These are phyloP conservation scores for Pythium aristosporum DNA, from an alignment of 352 stramenopile species.

Conservation along the genomic window DNA sequence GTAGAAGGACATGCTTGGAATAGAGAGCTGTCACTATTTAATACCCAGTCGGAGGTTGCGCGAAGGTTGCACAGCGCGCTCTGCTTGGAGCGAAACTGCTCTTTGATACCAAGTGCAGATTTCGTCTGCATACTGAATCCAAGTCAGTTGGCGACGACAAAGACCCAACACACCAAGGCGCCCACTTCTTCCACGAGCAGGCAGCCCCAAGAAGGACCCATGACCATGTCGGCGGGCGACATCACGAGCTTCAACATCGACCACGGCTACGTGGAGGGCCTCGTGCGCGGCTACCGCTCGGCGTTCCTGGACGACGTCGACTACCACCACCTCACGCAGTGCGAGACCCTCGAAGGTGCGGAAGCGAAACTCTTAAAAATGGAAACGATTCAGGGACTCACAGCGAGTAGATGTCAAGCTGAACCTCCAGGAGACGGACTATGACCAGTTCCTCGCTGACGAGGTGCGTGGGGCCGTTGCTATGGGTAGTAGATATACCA, in stretches of 20 bases:
- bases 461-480: conserved; percentile 49
- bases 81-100: conserved; percentile 20
- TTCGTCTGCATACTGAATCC: conserved; percentile 21
- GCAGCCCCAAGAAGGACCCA: background rate
- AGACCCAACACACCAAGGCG: background rate
- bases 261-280: conserved; percentile 96
- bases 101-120: conserved; percentile 23
- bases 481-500: background rate
- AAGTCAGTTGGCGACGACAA: conserved; percentile 6
- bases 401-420: conserved; percentile 73
- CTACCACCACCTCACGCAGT: conserved; percentile 90
- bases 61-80: background rate
- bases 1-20: conserved; percentile 3
- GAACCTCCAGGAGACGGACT: conserved; percentile 99
- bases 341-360: conserved; percentile 88
- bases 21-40: conserved; percentile 4
- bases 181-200: background rate
- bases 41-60: background rate
- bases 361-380: background rate
- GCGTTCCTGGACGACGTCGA: conserved; percentile 88
- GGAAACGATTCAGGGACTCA: background rate
- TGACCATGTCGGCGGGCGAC: conserved; percentile 75
- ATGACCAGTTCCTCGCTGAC: conserved; percentile 95
- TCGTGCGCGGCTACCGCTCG: conserved; percentile 95
- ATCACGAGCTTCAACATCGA: conserved; percentile 98